Conservation (phyloP, 2,329 filamentous ascomycete species). For the Phaeosphaeriaceae sp. region DNA sequence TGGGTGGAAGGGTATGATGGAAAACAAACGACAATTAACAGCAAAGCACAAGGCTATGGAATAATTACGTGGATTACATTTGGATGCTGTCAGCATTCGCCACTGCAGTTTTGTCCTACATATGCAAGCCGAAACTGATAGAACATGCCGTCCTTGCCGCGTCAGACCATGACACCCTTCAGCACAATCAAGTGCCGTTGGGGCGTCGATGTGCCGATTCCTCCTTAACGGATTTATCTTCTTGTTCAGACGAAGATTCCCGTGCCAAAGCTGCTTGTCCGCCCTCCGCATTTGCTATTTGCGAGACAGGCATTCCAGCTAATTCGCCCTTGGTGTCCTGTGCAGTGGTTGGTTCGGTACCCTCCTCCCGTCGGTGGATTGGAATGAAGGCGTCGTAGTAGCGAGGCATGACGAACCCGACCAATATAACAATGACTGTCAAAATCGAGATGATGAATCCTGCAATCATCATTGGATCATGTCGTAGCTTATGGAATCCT, state of each 20-base stretch:
- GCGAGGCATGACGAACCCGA: conserved; percentile 60
- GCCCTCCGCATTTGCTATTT: conserved; percentile 15
- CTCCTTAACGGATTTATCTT: conserved; percentile 11
- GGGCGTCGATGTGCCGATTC: neutral
- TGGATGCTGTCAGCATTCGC: neutral
- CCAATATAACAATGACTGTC: conserved; percentile 53
- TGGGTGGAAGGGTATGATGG: neutral
- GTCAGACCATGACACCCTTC: neutral
- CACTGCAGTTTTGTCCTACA: neutral
- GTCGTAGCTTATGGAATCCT: conserved; percentile 38
- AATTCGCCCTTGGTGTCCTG: conserved; percentile 38
- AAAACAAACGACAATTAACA: neutral
- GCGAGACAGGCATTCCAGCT: conserved; percentile 19
- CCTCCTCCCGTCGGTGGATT: conserved; percentile 54
- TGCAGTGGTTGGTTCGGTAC: conserved; percentile 44
- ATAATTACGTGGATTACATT: neutral
- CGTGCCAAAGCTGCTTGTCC: conserved; percentile 5
- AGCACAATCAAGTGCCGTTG: neutral
- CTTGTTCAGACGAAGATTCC: conserved; percentile 11
- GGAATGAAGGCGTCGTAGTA: conserved; percentile 64
- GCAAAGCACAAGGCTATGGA: neutral
- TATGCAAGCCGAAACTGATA: neutral
- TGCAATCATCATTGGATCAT: conserved; percentile 46
- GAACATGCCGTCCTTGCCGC: neutral
- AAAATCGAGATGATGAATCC: conserved; percentile 44